Evolutionary conservation across 768 basidiomycete genomes (phyloP).

Genomic region (Mycena vitilis): DNA sequence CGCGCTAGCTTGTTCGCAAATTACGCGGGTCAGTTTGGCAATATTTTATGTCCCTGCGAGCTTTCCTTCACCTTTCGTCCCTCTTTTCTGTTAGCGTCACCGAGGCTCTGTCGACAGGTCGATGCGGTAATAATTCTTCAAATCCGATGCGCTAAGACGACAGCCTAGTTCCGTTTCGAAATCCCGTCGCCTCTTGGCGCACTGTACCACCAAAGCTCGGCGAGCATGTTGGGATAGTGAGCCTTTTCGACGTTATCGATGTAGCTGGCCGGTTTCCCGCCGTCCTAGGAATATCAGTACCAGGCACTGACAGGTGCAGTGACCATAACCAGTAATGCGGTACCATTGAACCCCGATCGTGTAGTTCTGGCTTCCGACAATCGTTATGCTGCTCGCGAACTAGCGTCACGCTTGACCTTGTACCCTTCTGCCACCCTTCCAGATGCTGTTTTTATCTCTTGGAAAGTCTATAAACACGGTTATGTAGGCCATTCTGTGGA

Average conservation of each 20-base stretch:
- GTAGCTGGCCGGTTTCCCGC: background rate
- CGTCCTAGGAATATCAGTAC: constrained; percentile 5
- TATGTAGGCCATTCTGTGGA: background rate
- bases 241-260: background rate
- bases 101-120: background rate
- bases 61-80: background rate
- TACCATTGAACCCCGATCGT: background rate
- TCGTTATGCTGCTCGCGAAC: background rate
- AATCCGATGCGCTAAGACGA: constrained; percentile 3
- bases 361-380: background rate
- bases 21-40: constrained; percentile 1
- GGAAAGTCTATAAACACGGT: background rate
- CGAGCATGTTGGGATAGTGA: background rate
- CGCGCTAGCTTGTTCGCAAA: background rate
- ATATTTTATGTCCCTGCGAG: background rate
- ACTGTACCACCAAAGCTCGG: background rate
- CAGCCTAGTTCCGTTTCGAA: constrained; percentile 4
- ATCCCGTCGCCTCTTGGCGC: background rate
- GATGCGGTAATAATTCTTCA: background rate
- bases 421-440: background rate
- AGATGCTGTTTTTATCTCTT: background rate
- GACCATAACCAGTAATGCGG: constrained; percentile 1
- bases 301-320: constrained; percentile 18
- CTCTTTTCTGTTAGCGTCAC: background rate
- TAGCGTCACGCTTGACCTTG: background rate